These are phyloP conservation scores for Tetrapisispora phaffii DNA, from an alignment of 805 yeast genomes.

Conservation along the genomic window DNA sequence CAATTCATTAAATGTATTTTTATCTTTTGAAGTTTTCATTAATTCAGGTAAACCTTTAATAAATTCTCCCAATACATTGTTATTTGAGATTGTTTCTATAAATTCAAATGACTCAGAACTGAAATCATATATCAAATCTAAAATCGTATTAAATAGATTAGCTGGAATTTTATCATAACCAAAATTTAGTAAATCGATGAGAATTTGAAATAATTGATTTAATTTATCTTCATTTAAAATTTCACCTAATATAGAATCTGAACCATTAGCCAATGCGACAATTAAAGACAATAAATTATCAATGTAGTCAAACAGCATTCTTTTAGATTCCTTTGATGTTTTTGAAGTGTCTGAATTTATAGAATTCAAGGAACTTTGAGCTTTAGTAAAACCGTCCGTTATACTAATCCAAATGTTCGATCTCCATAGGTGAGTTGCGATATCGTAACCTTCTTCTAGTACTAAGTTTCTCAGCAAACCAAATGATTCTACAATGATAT, in stretches of 20 bases:
- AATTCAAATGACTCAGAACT: conserved; percentile 50
- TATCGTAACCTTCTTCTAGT: conserved; percentile 80
- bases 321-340: conserved; percentile 30
- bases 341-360: conserved; percentile 20
- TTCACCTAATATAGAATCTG: conserved; percentile 48
- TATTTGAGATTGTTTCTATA: conserved; percentile 25
- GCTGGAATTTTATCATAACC: conserved; percentile 29
- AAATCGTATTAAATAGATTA: conserved; percentile 40
- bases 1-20: conserved; percentile 24
- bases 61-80: conserved; percentile 11
- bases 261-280: conserved; percentile 54
- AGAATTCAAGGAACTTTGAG: conserved; percentile 39
- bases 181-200: conserved; percentile 23
- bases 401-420: conserved; percentile 63
- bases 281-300: conserved; percentile 66
- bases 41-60: conserved; percentile 11
- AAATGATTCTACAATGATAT: conserved; percentile 67
- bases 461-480: conserved; percentile 75
- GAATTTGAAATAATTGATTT: conserved; percentile 17
- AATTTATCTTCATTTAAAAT: conserved; percentile 25
- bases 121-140: conserved; percentile 52
- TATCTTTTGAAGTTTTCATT: neutral
- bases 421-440: conserved; percentile 67
- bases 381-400: conserved; percentile 41
- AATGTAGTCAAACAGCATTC: conserved; percentile 50